phyloP scores from a whole-genome alignment of 2,329 filamentous ascomycete genomes.

The Sporothrix variecibatus region DNA sequence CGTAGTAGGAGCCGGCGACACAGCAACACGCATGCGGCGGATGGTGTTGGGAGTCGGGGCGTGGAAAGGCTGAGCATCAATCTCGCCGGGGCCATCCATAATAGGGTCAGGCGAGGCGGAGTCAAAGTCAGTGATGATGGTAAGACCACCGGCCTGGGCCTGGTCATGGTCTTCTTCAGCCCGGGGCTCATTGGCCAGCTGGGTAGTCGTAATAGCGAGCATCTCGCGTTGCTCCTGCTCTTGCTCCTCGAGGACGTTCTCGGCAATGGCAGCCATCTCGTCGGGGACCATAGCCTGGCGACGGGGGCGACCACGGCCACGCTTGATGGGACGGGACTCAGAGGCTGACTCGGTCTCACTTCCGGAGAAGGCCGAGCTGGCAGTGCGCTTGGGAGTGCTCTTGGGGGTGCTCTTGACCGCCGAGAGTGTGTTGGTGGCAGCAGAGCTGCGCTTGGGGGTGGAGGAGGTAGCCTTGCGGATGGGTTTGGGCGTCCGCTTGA shows the following conservation, averaged over 20 bases:
- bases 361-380: conserved; percentile 8
- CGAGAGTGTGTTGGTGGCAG: not conserved
- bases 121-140: not conserved
- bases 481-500: conserved; percentile 11
- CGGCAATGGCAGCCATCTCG: conserved; percentile 35
- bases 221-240: not conserved
- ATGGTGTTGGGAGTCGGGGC: not conserved
- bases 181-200: conserved; percentile 12
- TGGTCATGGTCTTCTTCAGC: not conserved
- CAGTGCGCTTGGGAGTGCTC: not conserved
- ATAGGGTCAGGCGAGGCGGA: conserved; percentile 23
- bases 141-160: not conserved
- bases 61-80: not conserved
- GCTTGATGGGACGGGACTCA: conserved; percentile 36
- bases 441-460: not conserved
- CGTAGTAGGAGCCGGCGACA: conserved; percentile 24
- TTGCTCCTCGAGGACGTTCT: conserved; percentile 29
- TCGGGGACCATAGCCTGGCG: conserved; percentile 34
- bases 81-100: not conserved
- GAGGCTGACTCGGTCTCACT: conserved; percentile 24
- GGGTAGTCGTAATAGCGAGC: not conserved
- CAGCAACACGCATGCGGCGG: conserved; percentile 3
- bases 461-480: not conserved
- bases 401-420: not conserved
- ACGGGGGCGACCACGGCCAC: conserved; percentile 36